Percentiles rank a stretch among this genome's conserved stretches.
These are phyloP conservation scores for Leucaena leucocephala DNA, from an alignment of 306 rosid genomes.

Conservation along the genomic window DNA sequence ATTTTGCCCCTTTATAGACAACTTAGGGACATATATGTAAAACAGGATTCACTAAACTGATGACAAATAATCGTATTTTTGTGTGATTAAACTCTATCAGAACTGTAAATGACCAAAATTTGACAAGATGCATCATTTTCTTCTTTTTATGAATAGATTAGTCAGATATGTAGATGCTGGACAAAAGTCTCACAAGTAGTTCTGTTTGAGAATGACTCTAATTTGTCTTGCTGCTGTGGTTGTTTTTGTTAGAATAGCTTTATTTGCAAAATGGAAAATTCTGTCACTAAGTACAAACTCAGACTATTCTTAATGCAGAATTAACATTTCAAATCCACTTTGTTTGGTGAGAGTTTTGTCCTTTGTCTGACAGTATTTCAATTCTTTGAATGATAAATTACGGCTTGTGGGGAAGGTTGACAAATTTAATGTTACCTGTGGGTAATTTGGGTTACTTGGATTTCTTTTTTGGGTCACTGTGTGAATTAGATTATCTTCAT, in stretches of 20 bases:
- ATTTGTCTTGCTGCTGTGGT: background rate
- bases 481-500: background rate
- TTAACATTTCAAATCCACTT: conserved; percentile 18
- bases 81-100: too few species aligned
- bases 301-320: background rate
- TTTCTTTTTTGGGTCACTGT: too few species aligned
- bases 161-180: too few species aligned
- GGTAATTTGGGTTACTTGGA: conserved; percentile 1
- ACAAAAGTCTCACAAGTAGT: too few species aligned
- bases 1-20: too few species aligned
- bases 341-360: conserved; percentile 1
- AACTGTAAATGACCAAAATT: too few species aligned
- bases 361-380: conserved; percentile 39
- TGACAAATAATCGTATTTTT: too few species aligned
- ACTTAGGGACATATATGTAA: too few species aligned
- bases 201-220: background rate
- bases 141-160: too few species aligned
- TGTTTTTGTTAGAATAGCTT: background rate
- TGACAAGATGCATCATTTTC: too few species aligned
- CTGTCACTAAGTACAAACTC: background rate
- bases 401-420: conserved; percentile 92
- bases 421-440: conserved; percentile 18
- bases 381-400: conserved; percentile 37
- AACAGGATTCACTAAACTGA: too few species aligned
- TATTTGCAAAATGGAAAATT: too few species aligned